Evolutionary conservation across 257 asterid species (phyloP), one percentile per base, ranked within the genome.

Genomic region (Solanum virginianum): DNA sequence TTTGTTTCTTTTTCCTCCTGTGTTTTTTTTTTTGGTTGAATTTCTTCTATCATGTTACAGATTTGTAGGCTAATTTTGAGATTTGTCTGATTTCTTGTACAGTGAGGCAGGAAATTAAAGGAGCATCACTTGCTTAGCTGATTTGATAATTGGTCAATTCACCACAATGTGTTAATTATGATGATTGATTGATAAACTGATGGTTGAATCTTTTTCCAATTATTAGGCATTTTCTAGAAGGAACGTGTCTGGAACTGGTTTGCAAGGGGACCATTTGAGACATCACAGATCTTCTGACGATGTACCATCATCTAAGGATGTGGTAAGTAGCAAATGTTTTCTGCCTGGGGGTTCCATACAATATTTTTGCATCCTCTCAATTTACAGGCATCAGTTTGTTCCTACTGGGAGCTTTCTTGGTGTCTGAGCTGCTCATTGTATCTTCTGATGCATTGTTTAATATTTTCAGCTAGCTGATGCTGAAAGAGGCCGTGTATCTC

Each of bases 101-200:
- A 94, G 98, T 88, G 94, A 95, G 90, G 82, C 96, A 86, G 86
- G 98, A 92, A 84, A 86, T 74, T 84, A 94, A 93, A 47, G 95
- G 39, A 84, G 20, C 81, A 29, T 65, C 72, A 11, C 39, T 41
- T 71, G 55, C 80, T 71, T 24, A 20, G 80, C 17, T 71, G 80
- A 70, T 39, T 18, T 70, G 53, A 10, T 41, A 70, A 39, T 2
- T 70, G 80, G 39, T 26, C 63, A 51, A 49, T 16, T 77, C 9
- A 15, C 17, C 18, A 77, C 24, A 15, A 77, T 49, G 82, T 14
- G 62, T 26, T 77, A 24, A 45, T 24, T 24, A 22, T 55, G 4
- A 15, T 5, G 24, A 49, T 41, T 71, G 47, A 43, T 74, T 77
- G 24, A 77, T 45, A 24, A 77, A 62, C n/a, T 13, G 10, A 77